Evolutionary conservation across 2,329 filamentous ascomycete genomes (phyloP).

Genomic region (Ceratocystis colombiana): DNA sequence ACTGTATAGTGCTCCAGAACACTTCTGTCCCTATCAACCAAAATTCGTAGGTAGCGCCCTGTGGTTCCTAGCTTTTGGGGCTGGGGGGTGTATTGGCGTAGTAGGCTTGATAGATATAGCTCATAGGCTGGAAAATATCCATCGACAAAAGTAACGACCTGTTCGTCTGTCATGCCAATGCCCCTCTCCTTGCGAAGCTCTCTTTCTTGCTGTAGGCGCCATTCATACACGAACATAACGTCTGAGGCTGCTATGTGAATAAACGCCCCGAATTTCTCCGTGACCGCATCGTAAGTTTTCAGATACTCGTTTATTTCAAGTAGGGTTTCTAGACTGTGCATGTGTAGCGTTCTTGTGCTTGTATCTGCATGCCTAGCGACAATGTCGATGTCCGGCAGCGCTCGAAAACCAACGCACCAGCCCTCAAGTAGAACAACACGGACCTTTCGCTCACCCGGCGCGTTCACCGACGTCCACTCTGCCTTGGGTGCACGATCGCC

Average conservation of each 20-base stretch:
- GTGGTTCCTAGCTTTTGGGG: slow-evolving; percentile 32
- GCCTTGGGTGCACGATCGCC: slow-evolving; percentile 60
- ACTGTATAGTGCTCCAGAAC: slow-evolving; percentile 36
- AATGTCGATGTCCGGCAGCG: slow-evolving; percentile 44
- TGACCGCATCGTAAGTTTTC: slow-evolving; percentile 40
- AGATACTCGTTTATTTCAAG: slow-evolving; percentile 43
- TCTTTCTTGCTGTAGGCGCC: slow-evolving; percentile 73
- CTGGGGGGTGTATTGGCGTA: slow-evolving; percentile 3
- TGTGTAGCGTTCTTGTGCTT: slow-evolving; percentile 41
- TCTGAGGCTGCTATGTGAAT: slow-evolving; percentile 60
- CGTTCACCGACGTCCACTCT: slow-evolving; percentile 52
- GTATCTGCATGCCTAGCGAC: slow-evolving; percentile 42
- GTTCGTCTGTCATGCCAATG: slow-evolving; percentile 69
- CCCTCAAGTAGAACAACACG: slow-evolving; percentile 74
- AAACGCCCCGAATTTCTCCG: slow-evolving; percentile 44
- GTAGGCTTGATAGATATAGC: slow-evolving; percentile 37
- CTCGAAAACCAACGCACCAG: slow-evolving; percentile 79
- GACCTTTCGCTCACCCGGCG: slow-evolving; percentile 39
- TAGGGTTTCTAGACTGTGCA: slow-evolving; percentile 42
- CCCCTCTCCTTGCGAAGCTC: slow-evolving; percentile 56
- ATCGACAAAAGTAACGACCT: slow-evolving; percentile 64
- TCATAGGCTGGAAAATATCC: slow-evolving; percentile 64
- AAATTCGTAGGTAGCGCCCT: slow-evolving; percentile 49
- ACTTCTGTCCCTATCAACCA: slow-evolving; percentile 50
- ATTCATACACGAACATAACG: slow-evolving; percentile 66